Evolutionary conservation across 2,329 filamentous ascomycete species (phyloP).

Genomic region (Microcyclospora pomicola): DNA sequence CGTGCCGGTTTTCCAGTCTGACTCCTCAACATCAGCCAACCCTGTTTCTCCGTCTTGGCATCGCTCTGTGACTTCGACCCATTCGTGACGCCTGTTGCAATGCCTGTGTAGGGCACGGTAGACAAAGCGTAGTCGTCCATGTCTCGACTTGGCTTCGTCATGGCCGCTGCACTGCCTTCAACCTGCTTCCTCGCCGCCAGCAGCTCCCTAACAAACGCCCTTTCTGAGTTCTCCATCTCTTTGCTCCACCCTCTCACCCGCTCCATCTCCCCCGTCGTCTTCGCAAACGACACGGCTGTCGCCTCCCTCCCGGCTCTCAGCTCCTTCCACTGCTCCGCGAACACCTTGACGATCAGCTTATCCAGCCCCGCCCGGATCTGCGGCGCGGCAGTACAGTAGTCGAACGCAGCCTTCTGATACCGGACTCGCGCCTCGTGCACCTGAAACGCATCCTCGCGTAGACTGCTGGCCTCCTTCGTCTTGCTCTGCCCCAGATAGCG

Average conservation of each 20-base stretch:
- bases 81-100: conserved; percentile 30
- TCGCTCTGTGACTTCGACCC: conserved; percentile 38
- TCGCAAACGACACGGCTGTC: conserved; percentile 45
- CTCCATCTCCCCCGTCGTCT: conserved; percentile 71
- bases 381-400: conserved; percentile 79
- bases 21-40: conserved; percentile 78
- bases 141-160: conserved; percentile 71
- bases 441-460: conserved; percentile 91
- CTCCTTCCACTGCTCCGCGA: conserved; percentile 77
- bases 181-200: conserved; percentile 67
- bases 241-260: conserved; percentile 83
- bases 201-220: conserved; percentile 68
- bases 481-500: conserved; percentile 78
- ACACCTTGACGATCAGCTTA: conserved; percentile 70
- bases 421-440: conserved; percentile 83
- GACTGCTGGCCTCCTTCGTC: conserved; percentile 78
- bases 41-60: conserved; percentile 64
- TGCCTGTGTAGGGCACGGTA: conserved; percentile 72
- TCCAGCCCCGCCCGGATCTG: conserved; percentile 76
- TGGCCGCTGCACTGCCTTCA: conserved; percentile 58
- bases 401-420: conserved; percentile 84
- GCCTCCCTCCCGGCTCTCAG: conserved; percentile 59
- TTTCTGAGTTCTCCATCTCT: conserved; percentile 86
- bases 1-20: conserved; percentile 77
- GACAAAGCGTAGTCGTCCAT: conserved; percentile 84